Conservation (phyloP, 2,329 filamentous ascomycete species). For the Esteya vermicola region DNA sequence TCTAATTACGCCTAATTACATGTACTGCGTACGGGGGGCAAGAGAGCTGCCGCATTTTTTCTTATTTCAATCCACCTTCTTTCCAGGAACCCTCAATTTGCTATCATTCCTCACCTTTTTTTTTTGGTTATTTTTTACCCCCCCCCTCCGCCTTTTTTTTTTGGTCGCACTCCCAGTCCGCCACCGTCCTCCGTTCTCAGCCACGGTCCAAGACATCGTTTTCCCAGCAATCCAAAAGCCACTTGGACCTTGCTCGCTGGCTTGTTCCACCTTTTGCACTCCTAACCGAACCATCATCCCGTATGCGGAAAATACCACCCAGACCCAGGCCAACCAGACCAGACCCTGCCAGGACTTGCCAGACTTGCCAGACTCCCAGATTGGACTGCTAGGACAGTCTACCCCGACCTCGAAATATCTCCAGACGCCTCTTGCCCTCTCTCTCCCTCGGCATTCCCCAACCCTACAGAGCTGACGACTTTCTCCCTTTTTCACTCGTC, state of each 20-base stretch:
- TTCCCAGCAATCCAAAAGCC: background rate
- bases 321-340: too few species aligned
- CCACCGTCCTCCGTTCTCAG: background rate
- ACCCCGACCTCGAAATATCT: background rate
- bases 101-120: background rate
- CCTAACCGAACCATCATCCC: background rate
- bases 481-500: background rate
- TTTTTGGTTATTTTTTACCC: background rate
- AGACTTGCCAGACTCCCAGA: too few species aligned
- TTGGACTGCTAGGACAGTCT: too few species aligned
- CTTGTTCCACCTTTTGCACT: background rate
- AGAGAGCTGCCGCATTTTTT: too few species aligned
- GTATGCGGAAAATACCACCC: background rate
- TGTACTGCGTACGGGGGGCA: too few species aligned
- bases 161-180: background rate
- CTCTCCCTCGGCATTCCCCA: conserved; percentile 2
- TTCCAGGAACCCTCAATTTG: too few species aligned
- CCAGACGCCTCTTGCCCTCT: too few species aligned
- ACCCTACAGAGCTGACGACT: background rate
- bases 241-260: background rate
- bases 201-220: background rate
- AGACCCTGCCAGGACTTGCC: too few species aligned
- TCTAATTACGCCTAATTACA: too few species aligned
- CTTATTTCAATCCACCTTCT: conserved; percentile 1
- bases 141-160: background rate